A percentile compares a stretch with the other conserved stretches of the same genome.
Conservation (phyloP, 2,329 filamentous ascomycete species). For the Cytospora mali region DNA sequence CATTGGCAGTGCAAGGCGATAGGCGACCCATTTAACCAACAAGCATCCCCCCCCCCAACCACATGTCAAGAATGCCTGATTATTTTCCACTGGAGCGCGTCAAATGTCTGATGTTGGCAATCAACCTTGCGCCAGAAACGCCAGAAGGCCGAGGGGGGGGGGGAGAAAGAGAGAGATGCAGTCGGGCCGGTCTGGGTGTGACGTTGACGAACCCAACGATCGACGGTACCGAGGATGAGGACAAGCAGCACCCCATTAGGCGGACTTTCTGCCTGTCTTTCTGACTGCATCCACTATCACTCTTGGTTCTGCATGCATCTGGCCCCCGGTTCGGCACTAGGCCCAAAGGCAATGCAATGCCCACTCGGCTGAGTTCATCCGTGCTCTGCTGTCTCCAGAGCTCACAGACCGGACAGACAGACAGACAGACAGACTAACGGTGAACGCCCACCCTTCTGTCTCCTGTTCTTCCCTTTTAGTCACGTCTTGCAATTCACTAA, state of each 20-base stretch:
- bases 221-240: neutral
- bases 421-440: neutral
- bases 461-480: neutral
- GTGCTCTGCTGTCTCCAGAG: conserved; percentile 6
- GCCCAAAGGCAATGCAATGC: conserved; percentile 5
- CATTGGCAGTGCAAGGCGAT: conserved; percentile 13
- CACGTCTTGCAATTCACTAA: neutral
- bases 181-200: neutral
- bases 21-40: neutral
- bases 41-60: neutral
- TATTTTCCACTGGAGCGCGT: conserved; percentile 2
- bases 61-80: neutral
- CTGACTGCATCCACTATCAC: conserved; percentile 12
- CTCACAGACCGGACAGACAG: neutral
- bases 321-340: conserved; percentile 11
- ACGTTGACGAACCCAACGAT: conserved; percentile 10
- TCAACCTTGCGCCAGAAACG: conserved; percentile 14
- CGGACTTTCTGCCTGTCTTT: conserved; percentile 3
- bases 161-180: no score
- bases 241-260: neutral
- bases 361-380: neutral
- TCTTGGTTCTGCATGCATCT: conserved; percentile 20
- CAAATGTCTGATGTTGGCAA: neutral
- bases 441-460: neutral
- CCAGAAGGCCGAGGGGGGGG: neutral